Evolutionary conservation across 2,329 filamentous ascomycete genomes (phyloP).

Genomic region (Coniosporium tulheliwenetii): DNA sequence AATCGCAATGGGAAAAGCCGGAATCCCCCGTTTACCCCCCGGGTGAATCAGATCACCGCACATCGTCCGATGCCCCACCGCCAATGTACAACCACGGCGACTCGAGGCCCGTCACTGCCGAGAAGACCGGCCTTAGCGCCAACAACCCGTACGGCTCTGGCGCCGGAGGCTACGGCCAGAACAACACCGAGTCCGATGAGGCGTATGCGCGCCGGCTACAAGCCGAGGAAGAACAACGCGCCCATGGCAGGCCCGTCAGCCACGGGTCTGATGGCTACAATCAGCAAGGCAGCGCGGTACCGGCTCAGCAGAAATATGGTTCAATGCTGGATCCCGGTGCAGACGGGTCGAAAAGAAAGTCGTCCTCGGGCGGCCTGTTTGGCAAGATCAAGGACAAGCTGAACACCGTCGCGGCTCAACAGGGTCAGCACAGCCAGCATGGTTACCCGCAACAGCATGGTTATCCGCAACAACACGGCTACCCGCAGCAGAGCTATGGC

Average conservation of each 20-base stretch:
- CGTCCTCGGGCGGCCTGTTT: slow-evolving; percentile 29
- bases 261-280: slow-evolving; percentile 29
- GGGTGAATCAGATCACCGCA: slow-evolving; percentile 19
- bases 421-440: slow-evolving; percentile 13
- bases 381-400: slow-evolving; percentile 37
- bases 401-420: slow-evolving; percentile 12
- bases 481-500: slow-evolving; percentile 15
- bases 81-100: slow-evolving; percentile 46
- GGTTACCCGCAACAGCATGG: slow-evolving; percentile 9
- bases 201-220: slow-evolving; percentile 62
- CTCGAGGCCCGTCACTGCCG: slow-evolving; percentile 25
- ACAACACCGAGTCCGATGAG: slow-evolving; percentile 48
- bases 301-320: slow-evolving; percentile 13
- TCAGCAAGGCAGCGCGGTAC: slow-evolving; percentile 11
- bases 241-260: slow-evolving; percentile 22
- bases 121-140: slow-evolving; percentile 36
- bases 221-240: slow-evolving; percentile 62
- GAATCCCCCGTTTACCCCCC: slow-evolving; percentile 48
- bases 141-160: slow-evolving; percentile 57
- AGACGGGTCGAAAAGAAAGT: slow-evolving; percentile 18
- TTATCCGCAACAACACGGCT: slow-evolving; percentile 18
- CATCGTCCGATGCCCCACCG: slow-evolving; percentile 44
- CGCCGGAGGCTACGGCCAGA: slow-evolving; percentile 2
- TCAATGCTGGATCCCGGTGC: slow-evolving; percentile 16
- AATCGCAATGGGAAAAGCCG: slow-evolving; percentile 82